phyloP scores from a whole-genome alignment of 2,329 filamentous ascomycete species.

The Stachybotrys chlorohalonatus region DNA sequence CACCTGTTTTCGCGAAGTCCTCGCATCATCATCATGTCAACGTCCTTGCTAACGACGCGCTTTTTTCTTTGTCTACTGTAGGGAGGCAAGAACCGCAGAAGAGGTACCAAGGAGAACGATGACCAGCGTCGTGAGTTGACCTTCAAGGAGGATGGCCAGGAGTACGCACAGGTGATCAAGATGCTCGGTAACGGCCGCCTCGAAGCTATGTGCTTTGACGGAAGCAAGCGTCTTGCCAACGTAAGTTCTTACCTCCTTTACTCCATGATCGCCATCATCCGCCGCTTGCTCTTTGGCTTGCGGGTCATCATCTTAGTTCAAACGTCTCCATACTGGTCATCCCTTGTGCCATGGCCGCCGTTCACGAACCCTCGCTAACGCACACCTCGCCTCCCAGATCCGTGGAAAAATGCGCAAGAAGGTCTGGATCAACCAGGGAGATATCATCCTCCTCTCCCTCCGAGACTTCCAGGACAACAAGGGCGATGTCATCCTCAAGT shows the following conservation, averaged over 20 bases:
- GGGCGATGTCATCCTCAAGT: slow-evolving; percentile 95
- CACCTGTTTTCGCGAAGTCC: slow-evolving; percentile 9
- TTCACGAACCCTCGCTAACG: background rate
- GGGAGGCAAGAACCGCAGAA: slow-evolving; percentile 97
- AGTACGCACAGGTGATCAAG: slow-evolving; percentile 53
- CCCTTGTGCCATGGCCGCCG: background rate
- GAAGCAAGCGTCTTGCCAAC: slow-evolving; percentile 38
- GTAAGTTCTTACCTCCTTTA: slow-evolving; percentile 15
- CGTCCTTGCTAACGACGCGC: slow-evolving; percentile 8
- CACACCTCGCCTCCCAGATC: slow-evolving; percentile 15
- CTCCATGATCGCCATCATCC: background rate
- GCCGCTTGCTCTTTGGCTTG: background rate
- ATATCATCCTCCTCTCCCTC: slow-evolving; percentile 82
- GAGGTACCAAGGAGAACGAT: slow-evolving; percentile 99
- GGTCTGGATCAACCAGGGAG: slow-evolving; percentile 99
- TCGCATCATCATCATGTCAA: slow-evolving; percentile 18
- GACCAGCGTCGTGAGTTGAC: slow-evolving; percentile 98
- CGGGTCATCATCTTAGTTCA: background rate
- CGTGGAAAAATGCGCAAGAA: slow-evolving; percentile 98
- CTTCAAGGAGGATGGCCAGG: slow-evolving; percentile 98
- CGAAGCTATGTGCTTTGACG: slow-evolving; percentile 91
- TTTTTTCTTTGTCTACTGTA: slow-evolving; percentile 27
- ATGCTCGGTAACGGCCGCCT: slow-evolving; percentile 95
- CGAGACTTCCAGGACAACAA: slow-evolving; percentile 93
- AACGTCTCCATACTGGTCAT: background rate